Base-by-base conservation (phyloP, 305 asterid species). In the Fraxinus velutina region DNA sequence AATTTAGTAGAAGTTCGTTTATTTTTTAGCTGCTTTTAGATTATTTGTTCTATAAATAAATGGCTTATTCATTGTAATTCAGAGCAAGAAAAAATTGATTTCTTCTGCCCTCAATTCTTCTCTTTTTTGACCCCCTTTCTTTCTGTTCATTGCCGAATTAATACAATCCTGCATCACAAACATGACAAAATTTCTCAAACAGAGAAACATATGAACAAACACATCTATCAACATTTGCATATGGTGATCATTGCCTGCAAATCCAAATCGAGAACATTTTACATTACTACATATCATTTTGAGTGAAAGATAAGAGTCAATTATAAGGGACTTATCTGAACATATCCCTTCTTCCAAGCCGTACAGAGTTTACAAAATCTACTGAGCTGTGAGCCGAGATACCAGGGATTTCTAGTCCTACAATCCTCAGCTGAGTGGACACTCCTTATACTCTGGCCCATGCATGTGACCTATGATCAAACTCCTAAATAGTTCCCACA, bases 311-410 rank as follows among this genome's bases (percentile, higher is more conserved):
- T 36, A 6, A 34, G 37, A 36, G 42, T 36, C 42, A 36, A 0
- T 36, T 10, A 55, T 5, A 55, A 55, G 24, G 9, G 6, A n/a
- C 24, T 55, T 17, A 17, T 55, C 66, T 75, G 74, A 75, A 66
- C 74, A 15, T 84, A 39, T 80, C 80, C 64, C 74, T 73, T 80
- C 90, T 89, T 77, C 95, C 97, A 29, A 95, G 93, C 85, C 98
- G 88, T 70, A 94, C 77, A 6, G 97, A 92, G 88, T 92, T 95
- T 7, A 92, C 92, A 78, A 92, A 94, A 84, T 95, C 88, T 21
- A 90, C 92, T 2, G 99, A 97, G 85, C 93, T 87, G 78, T 95
- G 99, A 79, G 90, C 98, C 27, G 99, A 88, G 17, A 95, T 42
- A 52, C 98, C 95, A 0, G 98, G 98, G 6, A 95, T 79, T n/a